A percentile compares a stretch with the other conserved stretches of the same genome.
Conservation (phyloP, 192 early-diverging fungal genomes). For the Backusella australiensis region DNA sequence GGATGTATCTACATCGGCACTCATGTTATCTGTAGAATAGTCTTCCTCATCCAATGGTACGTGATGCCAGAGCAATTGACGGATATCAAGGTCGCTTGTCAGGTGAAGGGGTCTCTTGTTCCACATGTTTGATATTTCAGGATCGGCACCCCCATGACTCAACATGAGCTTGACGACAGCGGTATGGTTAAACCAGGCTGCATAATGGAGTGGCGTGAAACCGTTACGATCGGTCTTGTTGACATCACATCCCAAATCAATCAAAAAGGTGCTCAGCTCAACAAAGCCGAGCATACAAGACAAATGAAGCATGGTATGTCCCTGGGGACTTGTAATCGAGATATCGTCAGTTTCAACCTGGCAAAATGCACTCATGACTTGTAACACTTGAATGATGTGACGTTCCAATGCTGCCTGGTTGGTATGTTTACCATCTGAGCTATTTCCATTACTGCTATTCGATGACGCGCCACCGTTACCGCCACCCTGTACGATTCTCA, state of each 20-base stretch:
- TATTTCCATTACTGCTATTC: conserved; percentile 16
- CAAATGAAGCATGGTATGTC: conserved; percentile 66
- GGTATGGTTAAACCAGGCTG: conserved; percentile 53
- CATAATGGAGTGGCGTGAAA: conserved; percentile 71
- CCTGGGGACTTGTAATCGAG: conserved; percentile 35
- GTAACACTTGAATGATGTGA: conserved; percentile 38
- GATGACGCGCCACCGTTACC: background rate
- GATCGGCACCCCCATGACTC: conserved; percentile 16
- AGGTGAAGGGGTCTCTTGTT: conserved; percentile 15
- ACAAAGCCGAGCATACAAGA: conserved; percentile 61
- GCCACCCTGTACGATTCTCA: conserved; percentile 49
- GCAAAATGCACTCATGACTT: conserved; percentile 41
- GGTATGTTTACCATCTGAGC: background rate
- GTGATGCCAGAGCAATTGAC: background rate
- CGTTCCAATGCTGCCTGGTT: conserved; percentile 34
- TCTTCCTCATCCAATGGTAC: conserved; percentile 9
- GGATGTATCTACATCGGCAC: conserved; percentile 17
- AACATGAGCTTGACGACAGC: conserved; percentile 59
- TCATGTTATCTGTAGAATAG: conserved; percentile 8
- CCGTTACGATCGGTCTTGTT: conserved; percentile 62
- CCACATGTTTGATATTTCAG: conserved; percentile 16
- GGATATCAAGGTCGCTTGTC: conserved; percentile 6
- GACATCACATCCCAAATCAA: conserved; percentile 40
- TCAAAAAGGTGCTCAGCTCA: conserved; percentile 42
- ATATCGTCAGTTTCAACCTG: conserved; percentile 37